phyloP scores from a whole-genome alignment of 371 early-diverging fungal genomes.

The Rhizopus arrhizus region DNA sequence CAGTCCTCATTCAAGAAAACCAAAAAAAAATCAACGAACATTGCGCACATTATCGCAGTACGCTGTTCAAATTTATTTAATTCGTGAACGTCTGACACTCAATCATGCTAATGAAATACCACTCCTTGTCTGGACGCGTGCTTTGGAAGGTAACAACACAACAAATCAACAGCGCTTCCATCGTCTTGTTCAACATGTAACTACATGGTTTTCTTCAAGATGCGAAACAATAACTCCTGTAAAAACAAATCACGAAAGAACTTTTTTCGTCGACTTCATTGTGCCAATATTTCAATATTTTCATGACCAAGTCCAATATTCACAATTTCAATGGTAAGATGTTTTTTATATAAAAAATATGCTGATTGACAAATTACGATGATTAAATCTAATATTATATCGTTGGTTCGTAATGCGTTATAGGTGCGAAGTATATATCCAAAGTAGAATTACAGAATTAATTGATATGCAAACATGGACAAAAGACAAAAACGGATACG shows the following conservation, averaged over 20 bases:
- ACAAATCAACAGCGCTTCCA: constrained; percentile 15
- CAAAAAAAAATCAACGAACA: constrained; percentile 4
- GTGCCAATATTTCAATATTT: constrained; percentile 19
- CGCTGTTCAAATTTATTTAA: constrained; percentile 5
- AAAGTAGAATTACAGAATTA: constrained; percentile 13
- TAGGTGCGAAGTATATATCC: constrained; percentile 12
- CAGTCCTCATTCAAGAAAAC: constrained; percentile 3
- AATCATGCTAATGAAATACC: constrained; percentile 15
- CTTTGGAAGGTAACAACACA: constrained; percentile 12
- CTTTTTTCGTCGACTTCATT: constrained; percentile 14
- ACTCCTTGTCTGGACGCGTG: constrained; percentile 16
- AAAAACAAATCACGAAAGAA: constrained; percentile 18
- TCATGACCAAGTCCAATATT: constrained; percentile 19
- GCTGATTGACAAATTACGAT: constrained; percentile 16
- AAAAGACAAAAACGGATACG: constrained; percentile 18
- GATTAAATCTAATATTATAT: constrained; percentile 15
- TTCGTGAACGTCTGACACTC: constrained; percentile 8
- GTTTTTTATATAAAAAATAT: constrained; percentile 3
- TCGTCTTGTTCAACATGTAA: constrained; percentile 10
- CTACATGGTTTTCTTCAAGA: constrained; percentile 19
- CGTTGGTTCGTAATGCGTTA: constrained; percentile 10
- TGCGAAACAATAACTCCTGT: constrained; percentile 10
- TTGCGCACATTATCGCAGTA: constrained; percentile 8
- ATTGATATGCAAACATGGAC: constrained; percentile 20
- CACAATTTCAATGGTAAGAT: constrained; percentile 18